Percentiles rank a stretch among this genome's conserved stretches.
Evolutionary conservation across 2,329 filamentous ascomycete species (phyloP).

Genomic region (Balansia obtecta): DNA sequence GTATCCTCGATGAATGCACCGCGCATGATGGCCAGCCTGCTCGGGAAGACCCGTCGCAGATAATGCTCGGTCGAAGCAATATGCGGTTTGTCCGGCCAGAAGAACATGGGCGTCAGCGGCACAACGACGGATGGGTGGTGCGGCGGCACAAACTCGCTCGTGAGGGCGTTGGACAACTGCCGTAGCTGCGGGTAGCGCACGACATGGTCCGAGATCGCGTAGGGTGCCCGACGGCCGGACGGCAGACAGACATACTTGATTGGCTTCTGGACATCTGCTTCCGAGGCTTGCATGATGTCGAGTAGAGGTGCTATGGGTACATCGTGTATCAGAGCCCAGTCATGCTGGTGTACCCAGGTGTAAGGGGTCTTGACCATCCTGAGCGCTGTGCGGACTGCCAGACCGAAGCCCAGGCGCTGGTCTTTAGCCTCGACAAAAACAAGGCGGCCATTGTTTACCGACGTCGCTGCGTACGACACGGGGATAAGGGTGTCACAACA

Average conservation of each 20-base stretch:
- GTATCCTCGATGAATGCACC: constrained; percentile 46
- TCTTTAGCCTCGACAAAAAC: constrained; percentile 34
- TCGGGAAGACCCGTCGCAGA: constrained; percentile 35
- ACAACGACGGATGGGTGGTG: constrained; percentile 13
- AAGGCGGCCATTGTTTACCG: constrained; percentile 24
- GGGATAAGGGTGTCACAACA: constrained; percentile 19
- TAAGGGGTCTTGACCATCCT: constrained; percentile 34
- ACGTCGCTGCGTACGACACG: neutral
- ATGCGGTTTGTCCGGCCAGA: constrained; percentile 48
- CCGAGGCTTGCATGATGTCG: constrained; percentile 27
- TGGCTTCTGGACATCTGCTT: neutral
- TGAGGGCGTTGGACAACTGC: constrained; percentile 27
- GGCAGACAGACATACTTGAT: constrained; percentile 42
- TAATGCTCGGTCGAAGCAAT: constrained; percentile 37
- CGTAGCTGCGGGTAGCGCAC: constrained; percentile 28
- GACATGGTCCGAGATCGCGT: constrained; percentile 35
- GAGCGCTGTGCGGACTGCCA: constrained; percentile 40
- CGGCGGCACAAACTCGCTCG: constrained; percentile 22
- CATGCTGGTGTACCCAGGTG: constrained; percentile 46
- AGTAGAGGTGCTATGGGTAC: constrained; percentile 33
- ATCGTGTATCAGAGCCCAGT: constrained; percentile 35
- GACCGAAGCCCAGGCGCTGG: constrained; percentile 38
- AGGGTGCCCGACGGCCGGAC: constrained; percentile 37
- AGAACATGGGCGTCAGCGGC: constrained; percentile 42
- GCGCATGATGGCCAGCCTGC: constrained; percentile 33